Evolutionary conservation across 345 rosid genomes (phyloP).

Genomic region (Hevea brasiliensis): DNA sequence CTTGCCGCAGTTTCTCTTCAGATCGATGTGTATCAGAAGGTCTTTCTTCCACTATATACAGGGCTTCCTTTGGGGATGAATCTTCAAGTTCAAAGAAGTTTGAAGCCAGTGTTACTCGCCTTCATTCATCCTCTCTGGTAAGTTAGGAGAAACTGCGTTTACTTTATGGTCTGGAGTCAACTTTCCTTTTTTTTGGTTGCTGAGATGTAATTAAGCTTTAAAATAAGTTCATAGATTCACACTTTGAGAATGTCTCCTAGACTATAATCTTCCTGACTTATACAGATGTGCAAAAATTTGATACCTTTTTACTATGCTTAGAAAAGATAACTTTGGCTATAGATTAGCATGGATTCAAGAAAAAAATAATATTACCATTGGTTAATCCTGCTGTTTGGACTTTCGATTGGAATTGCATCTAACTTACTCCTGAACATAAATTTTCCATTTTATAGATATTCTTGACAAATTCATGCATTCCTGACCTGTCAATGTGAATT

Average conservation of each 20-base stretch:
- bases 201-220: background rate
- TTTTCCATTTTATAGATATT: background rate
- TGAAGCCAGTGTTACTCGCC: conserved; percentile 89
- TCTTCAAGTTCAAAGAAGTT: conserved; percentile 64
- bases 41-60: conserved; percentile 74
- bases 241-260: background rate
- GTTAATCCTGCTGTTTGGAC: background rate
- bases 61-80: conserved; percentile 90
- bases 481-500: background rate
- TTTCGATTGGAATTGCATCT: background rate
- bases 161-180: background rate
- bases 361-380: background rate
- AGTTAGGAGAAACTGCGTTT: background rate
- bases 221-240: background rate
- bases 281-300: background rate
- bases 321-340: background rate
- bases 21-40: conserved; percentile 82
- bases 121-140: conserved; percentile 75
- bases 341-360: background rate
- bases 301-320: background rate
- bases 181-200: background rate
- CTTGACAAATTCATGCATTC: background rate
- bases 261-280: too few relatives aligned
- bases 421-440: background rate
- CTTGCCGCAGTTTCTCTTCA: conserved; percentile 73